Evolutionary conservation across 306 rosid genomes (phyloP).

Genomic region (Prunus dulcis): DNA sequence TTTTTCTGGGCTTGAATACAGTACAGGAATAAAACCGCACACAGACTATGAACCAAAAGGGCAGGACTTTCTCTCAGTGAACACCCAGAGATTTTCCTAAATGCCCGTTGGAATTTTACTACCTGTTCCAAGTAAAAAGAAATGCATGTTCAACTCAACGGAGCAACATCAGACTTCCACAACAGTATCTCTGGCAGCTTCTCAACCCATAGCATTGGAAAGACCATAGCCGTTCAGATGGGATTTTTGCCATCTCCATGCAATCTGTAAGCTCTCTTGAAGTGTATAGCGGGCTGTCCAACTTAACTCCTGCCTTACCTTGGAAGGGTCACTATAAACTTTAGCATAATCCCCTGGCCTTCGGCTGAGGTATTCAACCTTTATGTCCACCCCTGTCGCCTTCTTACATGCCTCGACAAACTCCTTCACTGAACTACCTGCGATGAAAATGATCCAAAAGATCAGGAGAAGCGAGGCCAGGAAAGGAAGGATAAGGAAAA

Average conservation of each 20-base stretch:
- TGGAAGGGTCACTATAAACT: slow-evolving; percentile 86
- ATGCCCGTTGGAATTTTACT: not conserved
- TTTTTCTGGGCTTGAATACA: not conserved
- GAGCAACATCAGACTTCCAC: not conserved
- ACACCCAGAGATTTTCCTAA: not conserved
- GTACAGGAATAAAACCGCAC: not conserved
- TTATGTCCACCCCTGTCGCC: slow-evolving; percentile 72
- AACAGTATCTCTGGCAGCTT: not conserved
- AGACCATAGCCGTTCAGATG: slow-evolving; percentile 66
- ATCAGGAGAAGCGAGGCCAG: not conserved
- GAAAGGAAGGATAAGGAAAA: not conserved
- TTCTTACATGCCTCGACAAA: slow-evolving; percentile 94
- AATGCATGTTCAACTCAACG: slow-evolving; percentile 4
- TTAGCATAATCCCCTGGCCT: slow-evolving; percentile 90
- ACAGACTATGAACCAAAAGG: not conserved
- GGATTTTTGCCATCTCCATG: slow-evolving; percentile 89
- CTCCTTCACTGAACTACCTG: slow-evolving; percentile 92
- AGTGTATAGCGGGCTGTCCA: slow-evolving; percentile 82
- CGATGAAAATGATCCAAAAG: slow-evolving; percentile 6
- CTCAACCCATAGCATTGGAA: not conserved
- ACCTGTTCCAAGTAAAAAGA: not conserved
- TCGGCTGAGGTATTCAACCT: slow-evolving; percentile 70
- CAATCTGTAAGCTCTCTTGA: slow-evolving; percentile 55
- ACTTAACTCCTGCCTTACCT: slow-evolving; percentile 56
- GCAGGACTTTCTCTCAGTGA: slow-evolving; percentile 1